These are phyloP conservation scores for Phytophthora fragariae DNA, from an alignment of 352 stramenopile genomes.

Conservation along the genomic window DNA sequence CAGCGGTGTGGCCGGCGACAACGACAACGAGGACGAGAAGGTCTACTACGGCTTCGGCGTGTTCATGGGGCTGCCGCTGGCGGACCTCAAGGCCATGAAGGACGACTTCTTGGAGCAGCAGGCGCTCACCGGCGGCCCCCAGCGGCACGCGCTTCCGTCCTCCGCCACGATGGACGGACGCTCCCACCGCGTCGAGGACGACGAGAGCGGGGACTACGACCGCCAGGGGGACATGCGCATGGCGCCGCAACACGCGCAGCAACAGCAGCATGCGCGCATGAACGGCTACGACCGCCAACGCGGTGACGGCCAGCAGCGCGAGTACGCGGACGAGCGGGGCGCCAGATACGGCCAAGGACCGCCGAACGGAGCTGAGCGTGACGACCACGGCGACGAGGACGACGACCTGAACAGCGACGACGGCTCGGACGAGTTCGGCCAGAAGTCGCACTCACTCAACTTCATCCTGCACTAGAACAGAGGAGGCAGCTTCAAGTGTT, in stretches of 20 bases:
- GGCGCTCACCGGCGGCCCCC: constrained; percentile 30
- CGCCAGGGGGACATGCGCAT: constrained; percentile 32
- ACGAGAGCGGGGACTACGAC: constrained; percentile 30
- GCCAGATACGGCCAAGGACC: constrained; percentile 24
- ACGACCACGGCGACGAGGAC: constrained; percentile 32
- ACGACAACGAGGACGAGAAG: constrained; percentile 84
- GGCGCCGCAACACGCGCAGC: constrained; percentile 16
- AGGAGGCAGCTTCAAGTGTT: neutral
- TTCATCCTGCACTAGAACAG: constrained; percentile 76
- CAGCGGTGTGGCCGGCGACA: constrained; percentile 51
- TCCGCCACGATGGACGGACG: constrained; percentile 22
- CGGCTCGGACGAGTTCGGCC: constrained; percentile 63
- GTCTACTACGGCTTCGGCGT: constrained; percentile 91
- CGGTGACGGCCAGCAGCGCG: constrained; percentile 19
- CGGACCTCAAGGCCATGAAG: constrained; percentile 88
- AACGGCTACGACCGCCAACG: constrained; percentile 29
- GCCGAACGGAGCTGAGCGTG: constrained; percentile 9
- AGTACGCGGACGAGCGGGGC: constrained; percentile 24
- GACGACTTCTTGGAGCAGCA: constrained; percentile 80
- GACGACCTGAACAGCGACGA: constrained; percentile 57
- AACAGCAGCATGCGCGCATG: constrained; percentile 24
- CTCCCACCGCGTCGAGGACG: constrained; percentile 31
- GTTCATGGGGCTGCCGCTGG: constrained; percentile 87
- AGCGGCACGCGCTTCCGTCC: constrained; percentile 18
- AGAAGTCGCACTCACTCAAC: constrained; percentile 86